phyloP scores from a whole-genome alignment of 2,329 filamentous ascomycete genomes.

The Fusarium concolor region DNA sequence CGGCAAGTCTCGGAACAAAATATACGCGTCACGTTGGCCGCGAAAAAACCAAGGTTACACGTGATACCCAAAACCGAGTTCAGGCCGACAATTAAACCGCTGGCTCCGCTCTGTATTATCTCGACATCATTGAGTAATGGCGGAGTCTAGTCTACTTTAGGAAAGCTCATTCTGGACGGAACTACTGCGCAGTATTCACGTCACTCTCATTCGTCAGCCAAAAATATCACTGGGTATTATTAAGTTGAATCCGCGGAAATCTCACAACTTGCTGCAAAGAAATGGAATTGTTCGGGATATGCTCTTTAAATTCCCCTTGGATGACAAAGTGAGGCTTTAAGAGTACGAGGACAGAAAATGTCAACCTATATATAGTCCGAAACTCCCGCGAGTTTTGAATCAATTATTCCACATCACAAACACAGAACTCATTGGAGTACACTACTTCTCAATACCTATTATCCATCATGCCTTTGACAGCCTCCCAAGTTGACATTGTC shows the following conservation, averaged over 20 bases:
- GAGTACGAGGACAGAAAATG: not conserved
- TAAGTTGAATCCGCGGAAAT: conserved; percentile 3
- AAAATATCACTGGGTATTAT: not conserved
- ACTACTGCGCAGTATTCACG: not conserved
- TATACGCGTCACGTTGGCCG: not conserved
- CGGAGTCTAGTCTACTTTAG: conserved; percentile 1
- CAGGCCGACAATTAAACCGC: not conserved
- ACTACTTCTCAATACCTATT: not conserved
- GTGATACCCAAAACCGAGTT: not conserved
- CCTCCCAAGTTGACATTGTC: conserved; percentile 6
- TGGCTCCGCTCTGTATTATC: not conserved
- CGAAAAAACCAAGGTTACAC: not conserved
- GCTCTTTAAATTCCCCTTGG: not conserved
- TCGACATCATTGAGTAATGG: not conserved
- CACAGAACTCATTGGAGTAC: too few species aligned
- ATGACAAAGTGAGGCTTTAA: not conserved
- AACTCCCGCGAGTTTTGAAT: not conserved
- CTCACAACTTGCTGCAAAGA: not conserved
- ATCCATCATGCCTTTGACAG: not conserved
- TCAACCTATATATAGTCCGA: not conserved
- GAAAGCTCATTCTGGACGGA: not conserved
- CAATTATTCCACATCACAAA: not conserved
- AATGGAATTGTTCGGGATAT: not conserved
- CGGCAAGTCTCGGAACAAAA: not conserved
- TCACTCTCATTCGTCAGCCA: not conserved